Evolutionary conservation across 768 basidiomycete species (phyloP).

Genomic region (Wakefieldia striispora): DNA sequence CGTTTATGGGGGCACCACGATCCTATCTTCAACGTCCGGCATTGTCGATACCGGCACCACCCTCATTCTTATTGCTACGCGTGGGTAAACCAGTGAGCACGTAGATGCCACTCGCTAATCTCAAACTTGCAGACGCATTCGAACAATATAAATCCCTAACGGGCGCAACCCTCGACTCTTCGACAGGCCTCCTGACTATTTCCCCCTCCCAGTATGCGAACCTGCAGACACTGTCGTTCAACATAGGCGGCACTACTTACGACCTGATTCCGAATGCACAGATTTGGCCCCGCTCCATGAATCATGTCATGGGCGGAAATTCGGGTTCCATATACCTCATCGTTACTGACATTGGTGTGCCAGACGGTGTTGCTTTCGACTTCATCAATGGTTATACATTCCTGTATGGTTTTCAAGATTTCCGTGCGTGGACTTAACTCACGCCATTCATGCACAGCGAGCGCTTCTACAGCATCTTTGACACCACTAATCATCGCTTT

Average conservation of each 20-base stretch:
- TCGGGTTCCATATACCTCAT: constrained; percentile 28
- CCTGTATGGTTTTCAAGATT: constrained; percentile 1
- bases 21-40: constrained; percentile 29
- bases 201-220: constrained; percentile 23
- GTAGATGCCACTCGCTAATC: neutral
- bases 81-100: constrained; percentile 3
- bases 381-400: constrained; percentile 24
- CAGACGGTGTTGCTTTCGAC: constrained; percentile 18
- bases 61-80: constrained; percentile 26
- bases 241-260: constrained; percentile 21
- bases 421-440: no score
- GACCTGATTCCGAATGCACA: constrained; percentile 22
- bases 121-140: constrained; percentile 23
- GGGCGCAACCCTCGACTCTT: constrained; percentile 24
- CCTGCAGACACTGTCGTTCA: constrained; percentile 27
- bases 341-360: constrained; percentile 19
- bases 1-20: constrained; percentile 20
- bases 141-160: constrained; percentile 23
- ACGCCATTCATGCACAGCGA: constrained; percentile 18
- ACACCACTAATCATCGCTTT: constrained; percentile 37
- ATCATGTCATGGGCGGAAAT: no score
- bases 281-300: no score
- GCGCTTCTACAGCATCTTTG: constrained; percentile 44
- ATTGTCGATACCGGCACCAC: constrained; percentile 36
- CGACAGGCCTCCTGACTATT: constrained; percentile 31